A percentile compares a stretch with the other conserved stretches of the same genome.
These are phyloP conservation scores for Martensiomyces pterosporus DNA, from an alignment of 192 early-diverging fungal genomes.

Conservation along the genomic window DNA sequence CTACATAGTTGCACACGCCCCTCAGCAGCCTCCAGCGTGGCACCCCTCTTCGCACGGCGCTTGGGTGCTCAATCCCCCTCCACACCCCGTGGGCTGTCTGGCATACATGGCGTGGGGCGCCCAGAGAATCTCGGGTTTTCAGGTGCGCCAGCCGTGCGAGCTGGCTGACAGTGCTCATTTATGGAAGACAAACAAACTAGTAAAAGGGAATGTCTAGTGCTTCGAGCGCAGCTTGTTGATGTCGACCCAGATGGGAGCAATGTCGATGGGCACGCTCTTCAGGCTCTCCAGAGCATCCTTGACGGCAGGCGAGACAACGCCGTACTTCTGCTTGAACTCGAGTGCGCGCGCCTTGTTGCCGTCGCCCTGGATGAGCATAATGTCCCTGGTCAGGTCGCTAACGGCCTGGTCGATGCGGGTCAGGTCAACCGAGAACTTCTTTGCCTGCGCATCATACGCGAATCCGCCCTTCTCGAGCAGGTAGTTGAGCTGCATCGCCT, in stretches of 20 bases:
- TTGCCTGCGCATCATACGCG: conserved; percentile 31
- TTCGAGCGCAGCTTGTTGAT: conserved; percentile 30
- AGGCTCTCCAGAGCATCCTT: conserved; percentile 53
- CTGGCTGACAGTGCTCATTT: too few relatives aligned
- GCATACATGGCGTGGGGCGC: too few relatives aligned
- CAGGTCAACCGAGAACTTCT: conserved; percentile 59
- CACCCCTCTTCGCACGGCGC: too few relatives aligned
- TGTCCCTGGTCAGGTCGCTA: conserved; percentile 55
- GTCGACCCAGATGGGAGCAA: conserved; percentile 44
- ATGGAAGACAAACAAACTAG: too few relatives aligned
- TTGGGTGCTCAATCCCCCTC: too few relatives aligned
- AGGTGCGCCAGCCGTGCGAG: too few relatives aligned
- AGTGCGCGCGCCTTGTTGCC: conserved; percentile 60
- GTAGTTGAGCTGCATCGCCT: conserved; percentile 69
- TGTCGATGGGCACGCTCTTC: conserved; percentile 49
- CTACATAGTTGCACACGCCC: too few relatives aligned
- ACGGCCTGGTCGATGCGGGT: conserved; percentile 56
- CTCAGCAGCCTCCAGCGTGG: too few relatives aligned
- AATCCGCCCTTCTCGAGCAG: conserved; percentile 65
- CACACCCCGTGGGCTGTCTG: too few relatives aligned
- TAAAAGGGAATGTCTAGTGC: too few relatives aligned
- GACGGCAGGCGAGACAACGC: conserved; percentile 47
- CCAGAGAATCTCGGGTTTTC: too few relatives aligned
- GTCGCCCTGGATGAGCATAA: conserved; percentile 68
- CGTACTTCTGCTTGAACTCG: conserved; percentile 57